Evolutionary conservation across 2,329 filamentous ascomycete genomes (phyloP), one percentile per base, ranked within the genome.

Genomic region (Diaporthe sp.): DNA sequence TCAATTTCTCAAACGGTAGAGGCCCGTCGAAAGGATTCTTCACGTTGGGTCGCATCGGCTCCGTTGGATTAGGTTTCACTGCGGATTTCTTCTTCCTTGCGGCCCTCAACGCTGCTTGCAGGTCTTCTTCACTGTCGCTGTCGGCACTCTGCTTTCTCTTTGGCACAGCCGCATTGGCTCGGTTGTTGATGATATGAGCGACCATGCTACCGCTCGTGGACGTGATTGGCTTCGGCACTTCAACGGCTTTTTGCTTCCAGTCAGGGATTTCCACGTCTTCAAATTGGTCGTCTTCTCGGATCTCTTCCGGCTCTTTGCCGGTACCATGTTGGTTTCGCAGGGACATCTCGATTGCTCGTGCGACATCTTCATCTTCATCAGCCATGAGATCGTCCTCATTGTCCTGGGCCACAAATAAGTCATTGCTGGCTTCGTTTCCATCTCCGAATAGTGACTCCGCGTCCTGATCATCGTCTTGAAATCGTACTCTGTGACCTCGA

Each of bases 1-100:
- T 92, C 1, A 98, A 88, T 81, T 95, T 96, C 79, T 98, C 95
- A 81, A 99, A 99, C 0, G 97, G 97, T 7, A 99, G 84, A 0
- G 96, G 95, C 0, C 96, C 96, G 78, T 91, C 91, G 81, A 98
- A 91, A 0, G 91, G 88, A 79, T 92, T 91, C 78, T 90, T 91
- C 49, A 89, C 87, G 68, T 90, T 92, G 13, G 88, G 82, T n/a
- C 84, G 80, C 4, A 85, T 80, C 28, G 85, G 82, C 5, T 83
- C 81, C 37, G 82, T 78, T 65, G 83, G 82, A 15, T 77, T 70
- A 0, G 74, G 79, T 47, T 77, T 75, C 57, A 82, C 57, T 83
- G 85, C 25, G 83, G 82, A 78, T 55, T 88, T 88, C 81, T 91
- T 90, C 75, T 88, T 87, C 75, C 93, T 92, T 28, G 94, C 94